Base-by-base conservation (phyloP, 73 alveolate species). In the Paraurostyla sp. region DNA sequence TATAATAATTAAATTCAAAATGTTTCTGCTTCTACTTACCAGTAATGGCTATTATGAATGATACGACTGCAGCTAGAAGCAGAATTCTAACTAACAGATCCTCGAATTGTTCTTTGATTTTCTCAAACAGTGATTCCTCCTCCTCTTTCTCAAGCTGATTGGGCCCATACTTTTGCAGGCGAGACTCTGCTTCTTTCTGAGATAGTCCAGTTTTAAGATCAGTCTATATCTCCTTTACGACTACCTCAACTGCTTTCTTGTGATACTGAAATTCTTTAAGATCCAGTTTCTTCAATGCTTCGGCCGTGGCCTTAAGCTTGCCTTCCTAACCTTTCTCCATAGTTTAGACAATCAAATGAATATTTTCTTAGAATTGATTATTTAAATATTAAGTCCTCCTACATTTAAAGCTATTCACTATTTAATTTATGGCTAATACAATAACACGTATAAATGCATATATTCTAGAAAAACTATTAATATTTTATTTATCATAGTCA, bases 1-100 rank as follows among this genome's bases (percentile, higher is more conserved):
- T 65, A 65, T 65, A 65, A 65, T 65, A 27, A 65, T 38, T 65
- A 65, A 65, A 65, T 65, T 65, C 82, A 11, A 65, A 65, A 65
- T 38, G 82, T 65, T 40, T 38, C 40, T 9, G 82, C 82, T 65
- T 56, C 83, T 40, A 56, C 65, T 83, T 83, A 56, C 93, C 88
- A 54, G 89, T 71, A 63, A 84, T 43, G 6, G 99, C 99, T 71
- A 95, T 45, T 78, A 92, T n/a, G 89, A 97, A 95, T 30, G 99
- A 97, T 42, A 97, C 94, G 88, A 96, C 91, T 0, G 99, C 99
- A 11, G 99, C 98, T 40, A 91, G 95, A 56, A 97, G 91, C 75
- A 97, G 88, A 38, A 97, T 97, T 75, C 97, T 94, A 45, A 97
- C 99, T 30, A 96, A 83, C 75, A 93, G 59, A 78, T 97, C 99